Conservation (phyloP, 371 early-diverging fungal genomes). For the Rhizomucor pusillus region DNA sequence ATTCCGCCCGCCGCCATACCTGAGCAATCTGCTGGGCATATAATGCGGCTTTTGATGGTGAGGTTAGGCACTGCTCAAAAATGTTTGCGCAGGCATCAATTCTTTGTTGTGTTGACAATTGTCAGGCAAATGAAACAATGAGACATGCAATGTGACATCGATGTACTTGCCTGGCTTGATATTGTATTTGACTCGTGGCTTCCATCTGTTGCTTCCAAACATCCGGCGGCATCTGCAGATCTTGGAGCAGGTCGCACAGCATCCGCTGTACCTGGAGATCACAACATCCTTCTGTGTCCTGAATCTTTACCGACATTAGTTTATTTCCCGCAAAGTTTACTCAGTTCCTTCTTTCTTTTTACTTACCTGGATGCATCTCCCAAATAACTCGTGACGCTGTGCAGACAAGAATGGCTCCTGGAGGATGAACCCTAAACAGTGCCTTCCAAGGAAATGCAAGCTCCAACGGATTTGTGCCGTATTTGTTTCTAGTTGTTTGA, state of each 20-base stretch:
- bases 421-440: constrained; percentile 3
- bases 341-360: neutral
- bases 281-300: constrained; percentile 12
- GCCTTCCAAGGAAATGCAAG: constrained; percentile 8
- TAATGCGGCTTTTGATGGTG: constrained; percentile 7
- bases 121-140: too few species aligned
- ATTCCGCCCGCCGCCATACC: constrained; percentile 3
- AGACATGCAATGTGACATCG: neutral
- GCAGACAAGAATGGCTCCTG: neutral
- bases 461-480: constrained; percentile 2
- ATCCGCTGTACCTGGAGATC: constrained; percentile 14
- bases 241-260: constrained; percentile 13
- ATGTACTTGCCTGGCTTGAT: constrained; percentile 6
- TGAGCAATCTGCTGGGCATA: constrained; percentile 9
- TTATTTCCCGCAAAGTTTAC: constrained; percentile 1
- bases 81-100: constrained; percentile 7
- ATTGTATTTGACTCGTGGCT: constrained; percentile 5
- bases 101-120: neutral
- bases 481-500: constrained; percentile 5
- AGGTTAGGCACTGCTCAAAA: constrained; percentile 9
- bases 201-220: constrained; percentile 8
- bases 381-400: constrained; percentile 10
- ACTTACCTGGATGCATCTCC: constrained; percentile 11
- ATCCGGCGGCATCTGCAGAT: constrained; percentile 15
- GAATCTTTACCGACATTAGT: constrained; percentile 10